phyloP scores from a whole-genome alignment of 164 flowering plant genomes.

The Cinnamomum micranthum region DNA sequence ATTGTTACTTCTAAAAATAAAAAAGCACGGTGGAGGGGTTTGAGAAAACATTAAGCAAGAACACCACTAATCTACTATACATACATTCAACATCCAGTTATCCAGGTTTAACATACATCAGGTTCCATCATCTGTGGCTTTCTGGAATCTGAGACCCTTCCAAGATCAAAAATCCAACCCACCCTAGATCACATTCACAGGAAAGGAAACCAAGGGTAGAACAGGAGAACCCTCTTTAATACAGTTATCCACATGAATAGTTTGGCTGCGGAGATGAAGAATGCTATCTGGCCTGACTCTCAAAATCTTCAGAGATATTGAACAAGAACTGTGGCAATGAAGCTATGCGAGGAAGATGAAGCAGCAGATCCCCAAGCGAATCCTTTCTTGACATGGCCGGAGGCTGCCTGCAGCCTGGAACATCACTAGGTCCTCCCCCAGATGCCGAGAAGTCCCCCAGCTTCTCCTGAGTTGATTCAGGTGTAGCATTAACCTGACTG shows the following conservation, averaged over 20 bases:
- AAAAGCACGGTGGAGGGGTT: too few species aligned
- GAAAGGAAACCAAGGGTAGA: background rate
- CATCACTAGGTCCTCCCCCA: conserved; percentile 28
- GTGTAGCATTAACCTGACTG: conserved; percentile 3
- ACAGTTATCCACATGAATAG: background rate
- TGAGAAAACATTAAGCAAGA: too few species aligned
- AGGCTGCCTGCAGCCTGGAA: conserved; percentile 30
- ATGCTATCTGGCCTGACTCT: conserved; percentile 34
- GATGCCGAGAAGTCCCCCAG: conserved; percentile 8
- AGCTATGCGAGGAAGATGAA: conserved; percentile 81
- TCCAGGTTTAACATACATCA: background rate
- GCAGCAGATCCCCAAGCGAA: conserved; percentile 70
- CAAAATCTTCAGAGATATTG: conserved; percentile 65
- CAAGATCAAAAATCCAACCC: background rate
- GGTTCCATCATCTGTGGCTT: conserved; percentile 10
- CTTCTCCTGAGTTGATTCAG: conserved; percentile 16
- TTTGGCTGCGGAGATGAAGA: background rate
- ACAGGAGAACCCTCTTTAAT: background rate
- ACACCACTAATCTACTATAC: background rate
- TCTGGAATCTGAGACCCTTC: conserved; percentile 8
- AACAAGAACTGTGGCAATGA: conserved; percentile 81
- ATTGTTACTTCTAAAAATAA: too few species aligned
- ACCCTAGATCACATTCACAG: background rate
- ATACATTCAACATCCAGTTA: background rate
- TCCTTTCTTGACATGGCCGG: conserved; percentile 69